Percentiles rank a stretch among this genome's conserved stretches.
phyloP scores from a whole-genome alignment of 2,329 filamentous ascomycete genomes.

The Samsoniella hepiali region DNA sequence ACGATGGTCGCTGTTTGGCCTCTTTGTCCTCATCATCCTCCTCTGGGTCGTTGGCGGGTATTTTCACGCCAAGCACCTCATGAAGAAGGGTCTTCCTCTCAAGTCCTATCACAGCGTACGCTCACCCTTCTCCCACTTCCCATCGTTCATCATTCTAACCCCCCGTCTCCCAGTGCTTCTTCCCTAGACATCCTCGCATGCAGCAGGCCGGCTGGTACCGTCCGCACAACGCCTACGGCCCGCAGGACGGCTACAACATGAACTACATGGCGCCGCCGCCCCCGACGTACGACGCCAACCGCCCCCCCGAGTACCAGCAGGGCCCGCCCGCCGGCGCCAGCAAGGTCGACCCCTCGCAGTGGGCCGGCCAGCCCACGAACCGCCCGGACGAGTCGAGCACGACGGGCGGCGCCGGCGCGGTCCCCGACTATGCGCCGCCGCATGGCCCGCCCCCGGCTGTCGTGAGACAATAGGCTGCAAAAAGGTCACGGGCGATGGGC shows the following conservation, averaged over 20 bases:
- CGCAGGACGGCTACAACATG: slow-evolving; percentile 43
- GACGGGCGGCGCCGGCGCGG: slow-evolving; percentile 20
- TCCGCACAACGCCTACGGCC: slow-evolving; percentile 20
- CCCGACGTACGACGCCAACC: slow-evolving; percentile 56
- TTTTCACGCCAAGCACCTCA: slow-evolving; percentile 63
- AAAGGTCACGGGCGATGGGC: not conserved
- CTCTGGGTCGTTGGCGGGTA: slow-evolving; percentile 66
- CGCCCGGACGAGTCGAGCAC: slow-evolving; percentile 26
- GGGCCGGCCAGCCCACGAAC: slow-evolving; percentile 26
- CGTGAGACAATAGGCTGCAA: not conserved
- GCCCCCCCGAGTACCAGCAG: slow-evolving; percentile 53
- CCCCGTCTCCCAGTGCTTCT: slow-evolving; percentile 44
- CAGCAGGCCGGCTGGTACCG: slow-evolving; percentile 49
- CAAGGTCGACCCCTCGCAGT: slow-evolving; percentile 54
- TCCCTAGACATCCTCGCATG: slow-evolving; percentile 45
- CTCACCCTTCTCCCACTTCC: not conserved
- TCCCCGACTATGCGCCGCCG: slow-evolving; percentile 38
- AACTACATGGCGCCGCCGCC: slow-evolving; percentile 49
- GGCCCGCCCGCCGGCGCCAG: slow-evolving; percentile 44
- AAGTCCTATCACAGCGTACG: slow-evolving; percentile 68
- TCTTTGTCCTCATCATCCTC: slow-evolving; percentile 56
- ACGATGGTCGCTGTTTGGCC: slow-evolving; percentile 68
- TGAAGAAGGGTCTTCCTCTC: slow-evolving; percentile 63
- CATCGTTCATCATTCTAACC: not conserved
- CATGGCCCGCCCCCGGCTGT: slow-evolving; percentile 45